A percentile compares a stretch with the other conserved stretches of the same genome.
Conservation (phyloP, 495 filamentous ascomycete species). For the Penicillium dipodomyicola region DNA sequence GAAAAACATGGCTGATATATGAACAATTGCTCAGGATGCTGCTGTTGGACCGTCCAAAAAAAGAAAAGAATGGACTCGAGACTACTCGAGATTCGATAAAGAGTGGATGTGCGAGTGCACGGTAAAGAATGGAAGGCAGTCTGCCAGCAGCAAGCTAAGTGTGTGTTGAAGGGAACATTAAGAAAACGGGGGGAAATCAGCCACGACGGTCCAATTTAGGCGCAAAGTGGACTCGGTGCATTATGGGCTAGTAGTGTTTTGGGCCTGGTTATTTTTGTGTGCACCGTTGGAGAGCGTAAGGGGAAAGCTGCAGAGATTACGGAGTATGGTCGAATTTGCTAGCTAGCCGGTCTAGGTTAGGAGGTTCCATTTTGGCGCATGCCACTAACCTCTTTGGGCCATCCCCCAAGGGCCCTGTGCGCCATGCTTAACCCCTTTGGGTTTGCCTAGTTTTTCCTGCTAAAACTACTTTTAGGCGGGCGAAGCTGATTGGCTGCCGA, state of each 20-base stretch:
- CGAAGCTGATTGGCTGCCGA: slow-evolving; percentile 1
- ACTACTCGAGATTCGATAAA: slow-evolving; percentile 22
- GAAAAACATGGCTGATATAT: slow-evolving; percentile 26
- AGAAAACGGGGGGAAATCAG: slow-evolving; percentile 13
- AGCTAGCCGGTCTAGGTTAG: slow-evolving; percentile 15
- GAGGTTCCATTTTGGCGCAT: not conserved
- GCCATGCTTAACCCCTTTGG: slow-evolving; percentile 11
- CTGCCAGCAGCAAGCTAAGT: slow-evolving; percentile 11
- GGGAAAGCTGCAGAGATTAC: slow-evolving; percentile 21
- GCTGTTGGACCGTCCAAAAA: slow-evolving; percentile 7
- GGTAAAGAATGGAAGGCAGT: slow-evolving; percentile 25
- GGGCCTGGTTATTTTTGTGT: slow-evolving; percentile 11
- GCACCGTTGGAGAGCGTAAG: slow-evolving; percentile 15
- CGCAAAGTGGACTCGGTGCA: slow-evolving; percentile 16
- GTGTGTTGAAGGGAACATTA: not conserved
- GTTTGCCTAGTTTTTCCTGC: too few relatives aligned
- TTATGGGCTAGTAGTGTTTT: slow-evolving; percentile 17
- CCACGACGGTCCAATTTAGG: slow-evolving; percentile 14
- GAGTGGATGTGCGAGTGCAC: slow-evolving; percentile 43
- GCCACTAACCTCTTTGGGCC: slow-evolving; percentile 3
- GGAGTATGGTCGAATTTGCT: slow-evolving; percentile 2
- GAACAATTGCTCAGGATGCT: slow-evolving; percentile 9
- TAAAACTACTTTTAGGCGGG: not conserved
- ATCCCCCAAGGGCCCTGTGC: slow-evolving; percentile 18
- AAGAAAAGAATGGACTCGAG: slow-evolving; percentile 22